Base-by-base conservation (phyloP, 2,329 filamentous ascomycete species). In the Incumbomyces lentus region DNA sequence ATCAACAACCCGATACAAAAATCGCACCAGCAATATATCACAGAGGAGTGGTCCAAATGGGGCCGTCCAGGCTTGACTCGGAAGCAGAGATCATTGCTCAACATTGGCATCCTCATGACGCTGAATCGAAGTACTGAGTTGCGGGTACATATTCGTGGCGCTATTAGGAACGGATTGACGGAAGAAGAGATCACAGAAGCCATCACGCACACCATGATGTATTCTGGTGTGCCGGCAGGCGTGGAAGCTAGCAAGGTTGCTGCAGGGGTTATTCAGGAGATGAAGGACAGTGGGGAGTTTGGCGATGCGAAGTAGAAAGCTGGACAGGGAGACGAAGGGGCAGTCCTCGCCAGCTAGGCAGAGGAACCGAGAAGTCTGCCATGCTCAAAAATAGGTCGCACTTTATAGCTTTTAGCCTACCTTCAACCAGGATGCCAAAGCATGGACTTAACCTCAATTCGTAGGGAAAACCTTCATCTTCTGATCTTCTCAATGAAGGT, bases 31-130 rank as follows among this genome's bases (percentile, higher is more conserved):
- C 36, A 46, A 16, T 46, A 46, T 33, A 46, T 80, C 1, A 81
- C 78, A 1, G 78, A 82, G 62, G 75, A 70, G 59, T 83, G 79
- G 79, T 79, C 78, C 12, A 71, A 74, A 19, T 84, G 79, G 79
- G 74, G 74, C 2, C 72, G 79, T 6, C 78, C 77, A 0, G 79
- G 79, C 0, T 70, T 83, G 7, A 71, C 75, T 31, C 70, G 73
- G 49, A 79, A 81, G 59, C 73, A 78, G 53, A 71, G 79, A 39
- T 76, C 71, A 44, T 66, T 83, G 46, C 64, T 83, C 44, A 82
- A 82, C 59, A 76, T 82, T 40, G 78, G 73, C 40, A 81, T 83
- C 73, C 66, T 83, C 38, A 76, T 75, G 60, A 76, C 76, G 2
- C 66, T 81, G 51, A 81, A 81, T 55, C 68, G 75, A 4, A 68